Evolutionary conservation across 768 basidiomycete genomes (phyloP), one percentile per base, ranked within the genome.

Genomic region (Hemileccinum impolitum): DNA sequence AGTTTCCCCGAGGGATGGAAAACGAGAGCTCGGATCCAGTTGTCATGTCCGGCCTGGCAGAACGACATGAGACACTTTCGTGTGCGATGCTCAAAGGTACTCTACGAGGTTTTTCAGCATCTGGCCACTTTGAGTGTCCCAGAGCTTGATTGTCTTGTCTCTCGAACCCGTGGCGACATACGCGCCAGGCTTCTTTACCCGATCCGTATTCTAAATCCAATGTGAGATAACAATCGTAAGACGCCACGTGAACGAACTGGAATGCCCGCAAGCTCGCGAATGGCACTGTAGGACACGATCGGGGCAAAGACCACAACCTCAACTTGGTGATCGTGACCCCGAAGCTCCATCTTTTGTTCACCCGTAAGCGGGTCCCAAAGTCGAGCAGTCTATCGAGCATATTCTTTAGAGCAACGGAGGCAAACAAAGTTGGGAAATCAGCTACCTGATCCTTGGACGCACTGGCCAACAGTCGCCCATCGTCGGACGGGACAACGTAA

Each of bases 1-100:
- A 82, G 87, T 66, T 94, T 94, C 14, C 93, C 93, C 10, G 81
- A 81, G 0, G 93, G 93, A 68, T 94, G 93, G 73, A 94, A 94
- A 15, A 87, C 82, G 38, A 95, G 75, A 1, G 84, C 87, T 48
- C 90, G 82, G 43, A 95, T 77, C 93, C 93, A 95, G 58, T 92
- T 91, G 67, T 94, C 90, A 61, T 95, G 87, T 12, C 87, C 87
- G 32, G 79, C 74, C 81, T 86, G 60, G 26, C 32, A 23, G n/a
- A 44, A 41, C 51, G 35, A 45, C 49, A 37, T 54, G 32, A 58
- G 48, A 41, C 38, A 23, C 35, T 21, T n/a, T 21, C 36, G 30
- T 4, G n/a, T 28, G 25, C 43, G 32, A 53, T 11, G 46, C 38
- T 40, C 17, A 4, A 44, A 15, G 31, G 48, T 21, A 40, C 66